phyloP scores from a whole-genome alignment of 768 basidiomycete species.

The Psilocybe azurescens region DNA sequence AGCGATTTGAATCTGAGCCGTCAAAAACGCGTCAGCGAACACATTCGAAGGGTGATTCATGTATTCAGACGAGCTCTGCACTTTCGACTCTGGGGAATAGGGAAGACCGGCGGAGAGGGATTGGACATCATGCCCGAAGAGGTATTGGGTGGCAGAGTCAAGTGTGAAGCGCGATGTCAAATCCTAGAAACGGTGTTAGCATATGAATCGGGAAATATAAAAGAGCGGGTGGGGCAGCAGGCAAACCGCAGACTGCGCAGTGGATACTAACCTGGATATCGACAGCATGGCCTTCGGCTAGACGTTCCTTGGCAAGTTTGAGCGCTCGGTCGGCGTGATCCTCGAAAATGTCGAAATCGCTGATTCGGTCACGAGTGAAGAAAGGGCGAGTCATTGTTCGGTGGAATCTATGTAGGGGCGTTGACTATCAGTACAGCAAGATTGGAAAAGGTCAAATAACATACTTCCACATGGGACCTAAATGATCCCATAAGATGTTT shows the following conservation, averaged over 20 bases:
- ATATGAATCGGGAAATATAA: neutral
- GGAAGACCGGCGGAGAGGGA: constrained; percentile 53
- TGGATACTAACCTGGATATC: constrained; percentile 59
- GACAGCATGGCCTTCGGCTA: constrained; percentile 52
- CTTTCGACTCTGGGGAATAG: constrained; percentile 39
- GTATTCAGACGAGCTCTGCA: constrained; percentile 13
- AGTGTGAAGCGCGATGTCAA: constrained; percentile 56
- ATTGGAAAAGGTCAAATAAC: neutral
- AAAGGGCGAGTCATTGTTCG: constrained; percentile 72
- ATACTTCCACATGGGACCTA: constrained; percentile 72
- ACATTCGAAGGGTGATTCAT: constrained; percentile 29
- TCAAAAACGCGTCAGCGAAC: constrained; percentile 55
- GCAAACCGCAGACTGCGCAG: neutral
- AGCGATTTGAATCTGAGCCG: constrained; percentile 44
- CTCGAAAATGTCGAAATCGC: constrained; percentile 66
- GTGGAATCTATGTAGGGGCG: constrained; percentile 48
- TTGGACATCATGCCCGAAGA: constrained; percentile 59
- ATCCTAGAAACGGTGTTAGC: constrained; percentile 32
- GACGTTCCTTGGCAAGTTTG: constrained; percentile 46
- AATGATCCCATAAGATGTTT: too few relatives aligned
- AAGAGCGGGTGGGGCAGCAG: neutral
- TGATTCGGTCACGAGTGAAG: constrained; percentile 63
- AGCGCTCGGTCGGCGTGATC: constrained; percentile 55
- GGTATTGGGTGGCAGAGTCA: constrained; percentile 64
- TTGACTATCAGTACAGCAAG: constrained; percentile 14